Conservation (phyloP, 2,329 filamentous ascomycete genomes). For the Graphium sp. region DNA sequence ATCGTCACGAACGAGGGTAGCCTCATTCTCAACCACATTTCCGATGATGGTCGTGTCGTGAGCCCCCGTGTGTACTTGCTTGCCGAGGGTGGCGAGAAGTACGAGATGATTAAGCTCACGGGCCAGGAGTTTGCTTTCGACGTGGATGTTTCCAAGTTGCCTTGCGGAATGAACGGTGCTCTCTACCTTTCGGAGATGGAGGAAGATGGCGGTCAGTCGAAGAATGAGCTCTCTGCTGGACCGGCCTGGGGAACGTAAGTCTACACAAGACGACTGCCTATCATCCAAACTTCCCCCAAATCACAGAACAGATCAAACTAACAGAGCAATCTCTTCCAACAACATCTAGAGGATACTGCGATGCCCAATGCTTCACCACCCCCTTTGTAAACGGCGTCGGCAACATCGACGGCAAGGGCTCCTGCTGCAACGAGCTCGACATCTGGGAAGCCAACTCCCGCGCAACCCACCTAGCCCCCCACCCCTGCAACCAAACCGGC, state of each 20-base stretch:
- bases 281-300: no score
- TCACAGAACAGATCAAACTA: no score
- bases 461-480: constrained; percentile 26
- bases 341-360: constrained; percentile 50
- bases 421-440: constrained; percentile 38
- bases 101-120: constrained; percentile 42
- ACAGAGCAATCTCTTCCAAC: no score
- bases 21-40: constrained; percentile 14
- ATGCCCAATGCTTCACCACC: constrained; percentile 36
- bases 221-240: constrained; percentile 34
- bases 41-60: constrained; percentile 8
- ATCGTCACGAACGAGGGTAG: constrained; percentile 13
- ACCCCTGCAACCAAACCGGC: constrained; percentile 26
- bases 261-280: no score
- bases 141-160: constrained; percentile 45
- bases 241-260: constrained; percentile 44
- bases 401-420: constrained; percentile 23
- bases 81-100: constrained; percentile 31
- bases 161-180: constrained; percentile 52
- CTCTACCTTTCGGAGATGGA: constrained; percentile 42
- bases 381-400: constrained; percentile 30
- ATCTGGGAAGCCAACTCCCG: constrained; percentile 36
- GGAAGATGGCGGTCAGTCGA: constrained; percentile 40
- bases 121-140: constrained; percentile 49
- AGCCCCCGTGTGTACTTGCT: constrained; percentile 41